These are phyloP conservation scores for Wolfiporia cocos DNA, from an alignment of 1,284 basidiomycete genomes.

Conservation along the genomic window DNA sequence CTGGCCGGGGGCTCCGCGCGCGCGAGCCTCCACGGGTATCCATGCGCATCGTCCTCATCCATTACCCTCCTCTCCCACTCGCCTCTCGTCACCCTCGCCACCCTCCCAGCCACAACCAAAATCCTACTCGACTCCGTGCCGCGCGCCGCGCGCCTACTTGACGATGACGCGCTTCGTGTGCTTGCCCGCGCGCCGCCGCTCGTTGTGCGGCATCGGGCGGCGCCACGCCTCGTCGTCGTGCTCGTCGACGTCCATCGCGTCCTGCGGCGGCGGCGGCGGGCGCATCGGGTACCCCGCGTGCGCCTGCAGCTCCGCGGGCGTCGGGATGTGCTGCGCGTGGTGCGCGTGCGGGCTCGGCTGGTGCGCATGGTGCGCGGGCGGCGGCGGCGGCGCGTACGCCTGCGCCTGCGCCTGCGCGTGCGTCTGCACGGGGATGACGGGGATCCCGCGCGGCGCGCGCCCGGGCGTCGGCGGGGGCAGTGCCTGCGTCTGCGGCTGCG, in stretches of 20 bases:
- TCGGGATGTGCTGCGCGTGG: background rate
- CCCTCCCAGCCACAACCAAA: too few species aligned
- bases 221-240: slow-evolving; percentile 60
- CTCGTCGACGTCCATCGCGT: slow-evolving; percentile 15
- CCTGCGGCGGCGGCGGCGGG: slow-evolving; percentile 3
- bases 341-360: slow-evolving; percentile 36
- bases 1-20: too few species aligned
- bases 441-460: slow-evolving; percentile 1
- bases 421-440: slow-evolving; percentile 17
- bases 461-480: background rate
- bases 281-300: slow-evolving; percentile 3
- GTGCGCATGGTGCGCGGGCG: slow-evolving; percentile 56
- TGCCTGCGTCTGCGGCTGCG: slow-evolving; percentile 14
- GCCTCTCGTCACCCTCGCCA: too few species aligned
- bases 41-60: too few species aligned
- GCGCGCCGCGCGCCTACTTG: background rate
- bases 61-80: too few species aligned
- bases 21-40: too few species aligned
- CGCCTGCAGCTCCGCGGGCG: slow-evolving; percentile 1
- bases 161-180: slow-evolving; percentile 42
- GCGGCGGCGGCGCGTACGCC: slow-evolving; percentile 31
- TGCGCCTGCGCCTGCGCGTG: slow-evolving; percentile 10
- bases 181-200: slow-evolving; percentile 67
- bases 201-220: slow-evolving; percentile 57
- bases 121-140: too few species aligned